Evolutionary conservation across 2,329 filamentous ascomycete genomes (phyloP), one percentile per base, ranked within the genome.

Genomic region (Trichoderma endophyticum): DNA sequence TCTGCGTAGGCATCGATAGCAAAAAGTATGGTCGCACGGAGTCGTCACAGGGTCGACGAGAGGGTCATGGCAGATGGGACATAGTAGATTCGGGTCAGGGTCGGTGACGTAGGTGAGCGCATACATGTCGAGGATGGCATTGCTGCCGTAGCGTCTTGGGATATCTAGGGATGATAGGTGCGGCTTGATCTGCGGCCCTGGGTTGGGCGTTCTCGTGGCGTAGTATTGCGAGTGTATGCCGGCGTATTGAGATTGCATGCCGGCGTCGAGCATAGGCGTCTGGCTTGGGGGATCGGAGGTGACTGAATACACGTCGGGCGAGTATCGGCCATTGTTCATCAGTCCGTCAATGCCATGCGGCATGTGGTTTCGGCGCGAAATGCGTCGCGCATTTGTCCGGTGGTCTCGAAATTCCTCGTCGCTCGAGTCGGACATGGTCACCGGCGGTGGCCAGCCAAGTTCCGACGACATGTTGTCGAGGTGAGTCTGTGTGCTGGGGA

Each of bases 21-120:
- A 92, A 77, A 92, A 92, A 14, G 88, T 89, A 78, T 92, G 90
- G 72, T 90, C 87, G 79, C 90, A 92, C 8, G 82, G 81, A 1
- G 89, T 91, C 56, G 89, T 89, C 62, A 89, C 83, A 0, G 90
- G 89, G 15, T 87, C 83, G 62, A 91, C 82, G 56, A 91, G 84
- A 3, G 90, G 87, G 12, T 88, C 85, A 75, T 87, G 88, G 80
- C 90, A 92, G 73, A 89, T 86, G 4, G 86, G 86, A 65, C 84
- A 86, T 70, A 88, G 81, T 14, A 87, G 79, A 62, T 85, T 86
- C 71, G 84, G 80, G 75, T 88, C 86, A 43, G 81, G 77, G 21
- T 82, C 83, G 57, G 77, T 75, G 71, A 83, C 80, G 75, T 86
- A 86, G 12, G 80, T 81, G 73, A 87, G 79, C 4, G 81, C 79